Evolutionary conservation across 768 basidiomycete species (phyloP).

Genomic region (Agaricus subrufescens): DNA sequence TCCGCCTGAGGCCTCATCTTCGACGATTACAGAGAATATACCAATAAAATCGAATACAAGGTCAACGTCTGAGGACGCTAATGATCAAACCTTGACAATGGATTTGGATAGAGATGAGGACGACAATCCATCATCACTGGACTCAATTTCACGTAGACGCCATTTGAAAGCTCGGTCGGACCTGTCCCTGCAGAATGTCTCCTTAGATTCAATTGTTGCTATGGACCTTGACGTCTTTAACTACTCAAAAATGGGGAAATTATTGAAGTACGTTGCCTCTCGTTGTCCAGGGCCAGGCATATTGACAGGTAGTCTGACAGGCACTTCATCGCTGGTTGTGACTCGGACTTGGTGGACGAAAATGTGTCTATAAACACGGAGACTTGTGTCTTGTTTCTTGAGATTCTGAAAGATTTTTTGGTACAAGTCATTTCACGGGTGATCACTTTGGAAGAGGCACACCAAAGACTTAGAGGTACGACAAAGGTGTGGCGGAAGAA

Average conservation of each 20-base stretch:
- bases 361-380: conserved; percentile 10
- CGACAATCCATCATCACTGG: conserved; percentile 6
- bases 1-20: background rate
- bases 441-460: conserved; percentile 55
- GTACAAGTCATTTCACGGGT: conserved; percentile 45
- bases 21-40: background rate
- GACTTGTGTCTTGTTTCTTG: conserved; percentile 19
- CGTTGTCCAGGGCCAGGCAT: background rate
- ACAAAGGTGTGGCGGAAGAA: conserved; percentile 56
- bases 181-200: background rate
- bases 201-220: background rate
- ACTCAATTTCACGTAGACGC: background rate
- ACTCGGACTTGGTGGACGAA: conserved; percentile 7
- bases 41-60: no score
- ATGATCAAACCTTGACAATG: background rate
- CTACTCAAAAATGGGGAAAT: background rate
- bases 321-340: conserved; percentile 14
- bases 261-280: background rate
- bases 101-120: conserved; percentile 7
- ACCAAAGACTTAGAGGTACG: conserved; percentile 49
- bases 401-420: conserved; percentile 45
- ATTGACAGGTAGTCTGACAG: conserved; percentile 4
- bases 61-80: background rate
- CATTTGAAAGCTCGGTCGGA: background rate
- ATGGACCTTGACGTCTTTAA: conserved; percentile 6